A percentile compares a stretch with the other conserved stretches of the same genome.
Conservation (phyloP, 1,284 basidiomycete genomes). For the Thecaphora thlaspeos region DNA sequence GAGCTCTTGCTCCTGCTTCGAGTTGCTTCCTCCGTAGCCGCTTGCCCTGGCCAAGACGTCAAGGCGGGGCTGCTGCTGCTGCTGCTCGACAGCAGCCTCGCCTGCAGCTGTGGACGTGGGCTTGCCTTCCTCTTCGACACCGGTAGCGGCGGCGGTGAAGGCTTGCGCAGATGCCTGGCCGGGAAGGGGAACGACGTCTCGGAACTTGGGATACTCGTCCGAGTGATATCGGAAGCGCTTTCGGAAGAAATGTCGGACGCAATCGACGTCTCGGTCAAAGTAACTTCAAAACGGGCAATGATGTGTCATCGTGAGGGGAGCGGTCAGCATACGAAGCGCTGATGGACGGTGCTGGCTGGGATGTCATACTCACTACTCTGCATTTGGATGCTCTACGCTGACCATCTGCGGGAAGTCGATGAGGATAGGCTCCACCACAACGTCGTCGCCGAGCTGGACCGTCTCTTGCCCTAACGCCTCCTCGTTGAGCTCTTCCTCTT, state of each 20-base stretch:
- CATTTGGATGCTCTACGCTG: slow-evolving; percentile 92
- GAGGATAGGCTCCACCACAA: slow-evolving; percentile 74
- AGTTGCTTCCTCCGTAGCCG: slow-evolving; percentile 39
- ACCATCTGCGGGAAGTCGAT: slow-evolving; percentile 99
- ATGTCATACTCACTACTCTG: slow-evolving; percentile 77
- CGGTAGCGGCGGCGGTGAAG: too few relatives aligned
- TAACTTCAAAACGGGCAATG: slow-evolving; percentile 66
- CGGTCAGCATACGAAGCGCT: slow-evolving; percentile 4
- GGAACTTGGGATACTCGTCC: slow-evolving; percentile 69
- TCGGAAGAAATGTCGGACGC: slow-evolving; percentile 89
- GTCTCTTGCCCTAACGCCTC: slow-evolving; percentile 68
- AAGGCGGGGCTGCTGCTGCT: slow-evolving; percentile 19
- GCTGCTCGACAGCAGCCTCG: slow-evolving; percentile 14
- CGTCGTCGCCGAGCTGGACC: slow-evolving; percentile 74
- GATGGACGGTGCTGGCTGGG: slow-evolving; percentile 1
- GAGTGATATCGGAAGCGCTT: slow-evolving; percentile 92
- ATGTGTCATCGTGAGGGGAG: slow-evolving; percentile 1
- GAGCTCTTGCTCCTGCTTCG: slow-evolving; percentile 38
- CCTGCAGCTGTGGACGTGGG: slow-evolving; percentile 15
- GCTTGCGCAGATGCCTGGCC: neutral
- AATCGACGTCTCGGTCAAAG: slow-evolving; percentile 96
- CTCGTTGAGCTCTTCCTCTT: slow-evolving; percentile 23
- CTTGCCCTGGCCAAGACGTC: slow-evolving; percentile 50
- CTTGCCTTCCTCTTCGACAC: too few relatives aligned
- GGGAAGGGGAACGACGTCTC: slow-evolving; percentile 32